These are phyloP conservation scores for Scolecobasidium constrictum DNA, from an alignment of 2,329 filamentous ascomycete species.

Conservation along the genomic window DNA sequence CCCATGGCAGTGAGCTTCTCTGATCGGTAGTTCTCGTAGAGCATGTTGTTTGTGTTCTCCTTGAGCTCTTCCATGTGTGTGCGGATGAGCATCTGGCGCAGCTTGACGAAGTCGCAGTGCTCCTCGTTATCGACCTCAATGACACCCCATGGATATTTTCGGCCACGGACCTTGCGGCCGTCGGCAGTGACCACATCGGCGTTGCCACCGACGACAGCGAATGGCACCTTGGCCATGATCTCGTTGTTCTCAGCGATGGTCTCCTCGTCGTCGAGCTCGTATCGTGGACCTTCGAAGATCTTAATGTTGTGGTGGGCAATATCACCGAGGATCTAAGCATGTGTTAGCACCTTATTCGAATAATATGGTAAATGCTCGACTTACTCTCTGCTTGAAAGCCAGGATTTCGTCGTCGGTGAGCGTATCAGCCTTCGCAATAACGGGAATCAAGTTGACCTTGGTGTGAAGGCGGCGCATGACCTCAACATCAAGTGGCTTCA, in stretches of 20 bases:
- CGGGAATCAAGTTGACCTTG: conserved; percentile 99
- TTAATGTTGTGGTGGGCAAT: conserved; percentile 96
- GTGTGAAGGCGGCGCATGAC: conserved; percentile 99
- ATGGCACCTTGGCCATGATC: conserved; percentile 99
- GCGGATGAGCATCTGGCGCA: conserved; percentile 98
- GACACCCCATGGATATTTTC: conserved; percentile 94
- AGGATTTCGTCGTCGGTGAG: conserved; percentile 93
- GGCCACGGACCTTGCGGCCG: conserved; percentile 90
- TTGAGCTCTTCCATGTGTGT: conserved; percentile 99
- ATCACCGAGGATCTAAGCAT: conserved; percentile 78
- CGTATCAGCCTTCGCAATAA: conserved; percentile 97
- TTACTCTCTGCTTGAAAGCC: conserved; percentile 90
- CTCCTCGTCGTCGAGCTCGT: conserved; percentile 98
- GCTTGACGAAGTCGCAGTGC: conserved; percentile 99
- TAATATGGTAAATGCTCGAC: conserved; percentile 26
- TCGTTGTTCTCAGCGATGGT: conserved; percentile 99
- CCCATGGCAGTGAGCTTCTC: conserved; percentile 99
- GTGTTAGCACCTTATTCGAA: conserved; percentile 13
- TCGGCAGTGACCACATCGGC: conserved; percentile 84
- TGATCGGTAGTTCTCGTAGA: conserved; percentile 99
- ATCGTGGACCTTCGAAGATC: conserved; percentile 97
- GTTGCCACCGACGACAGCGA: conserved; percentile 95
- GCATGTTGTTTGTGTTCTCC: conserved; percentile 97
- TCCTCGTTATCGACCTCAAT: conserved; percentile 99
- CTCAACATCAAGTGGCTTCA: conserved; percentile 98